Conservation (phyloP, 192 early-diverging fungal genomes). For the Powellomyces hirtus region DNA sequence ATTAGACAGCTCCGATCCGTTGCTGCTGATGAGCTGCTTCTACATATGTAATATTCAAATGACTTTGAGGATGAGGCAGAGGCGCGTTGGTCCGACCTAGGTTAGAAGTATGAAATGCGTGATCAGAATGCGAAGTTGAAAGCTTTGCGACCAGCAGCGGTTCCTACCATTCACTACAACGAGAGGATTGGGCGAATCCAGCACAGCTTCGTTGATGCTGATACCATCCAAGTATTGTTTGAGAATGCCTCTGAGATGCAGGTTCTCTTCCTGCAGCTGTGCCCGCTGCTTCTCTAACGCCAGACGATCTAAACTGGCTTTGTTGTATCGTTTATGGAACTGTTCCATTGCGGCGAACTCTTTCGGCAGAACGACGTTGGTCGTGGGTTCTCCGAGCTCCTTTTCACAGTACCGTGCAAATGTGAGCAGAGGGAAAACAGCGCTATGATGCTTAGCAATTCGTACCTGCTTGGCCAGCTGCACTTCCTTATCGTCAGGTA, state of each 20-base stretch:
- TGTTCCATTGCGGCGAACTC: constrained; percentile 55
- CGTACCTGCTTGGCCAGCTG: background rate
- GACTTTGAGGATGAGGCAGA: constrained; percentile 35
- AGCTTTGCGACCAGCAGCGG: background rate
- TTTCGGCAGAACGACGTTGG: constrained; percentile 21
- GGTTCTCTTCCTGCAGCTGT: constrained; percentile 50
- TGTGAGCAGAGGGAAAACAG: background rate
- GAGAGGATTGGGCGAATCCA: constrained; percentile 53
- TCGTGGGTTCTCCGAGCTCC: background rate
- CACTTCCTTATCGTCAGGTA: background rate
- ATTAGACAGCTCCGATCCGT: background rate
- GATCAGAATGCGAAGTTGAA: background rate
- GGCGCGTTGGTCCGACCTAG: constrained; percentile 50
- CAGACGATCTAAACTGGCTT: constrained; percentile 50
- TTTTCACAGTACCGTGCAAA: background rate
- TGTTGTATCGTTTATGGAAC: constrained; percentile 63
- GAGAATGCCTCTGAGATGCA: constrained; percentile 47
- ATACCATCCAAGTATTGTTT: constrained; percentile 65
- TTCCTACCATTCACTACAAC: constrained; percentile 60
- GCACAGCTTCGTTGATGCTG: constrained; percentile 48
- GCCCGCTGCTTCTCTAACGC: constrained; percentile 47
- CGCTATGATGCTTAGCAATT: background rate
- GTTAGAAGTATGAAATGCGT: background rate
- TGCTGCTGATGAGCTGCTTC: constrained; percentile 38
- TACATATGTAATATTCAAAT: constrained; percentile 47